Conservation (phyloP, 805 yeast species). For the Limtongia smithiae region DNA sequence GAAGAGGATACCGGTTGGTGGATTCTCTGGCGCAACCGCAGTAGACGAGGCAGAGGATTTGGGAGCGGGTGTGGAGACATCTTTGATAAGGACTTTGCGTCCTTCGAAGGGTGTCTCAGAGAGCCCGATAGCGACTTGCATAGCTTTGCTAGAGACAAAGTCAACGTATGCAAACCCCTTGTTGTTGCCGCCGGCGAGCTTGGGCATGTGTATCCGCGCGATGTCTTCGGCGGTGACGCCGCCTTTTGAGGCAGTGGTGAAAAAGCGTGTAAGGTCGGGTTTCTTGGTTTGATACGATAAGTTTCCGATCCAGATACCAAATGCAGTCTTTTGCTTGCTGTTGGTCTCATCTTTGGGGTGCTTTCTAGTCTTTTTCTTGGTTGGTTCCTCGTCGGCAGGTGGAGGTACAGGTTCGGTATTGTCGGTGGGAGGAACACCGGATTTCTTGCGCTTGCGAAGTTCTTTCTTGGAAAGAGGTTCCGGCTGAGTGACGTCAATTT, state of each 20-base stretch:
- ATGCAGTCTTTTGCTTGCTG: conserved; percentile 44
- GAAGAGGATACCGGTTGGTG: conserved; percentile 82
- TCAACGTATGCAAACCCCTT: conserved; percentile 81
- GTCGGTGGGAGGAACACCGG: background rate
- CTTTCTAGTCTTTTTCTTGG: conserved; percentile 34
- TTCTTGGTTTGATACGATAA: conserved; percentile 76
- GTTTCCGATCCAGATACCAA: conserved; percentile 94
- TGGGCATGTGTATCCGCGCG: conserved; percentile 76
- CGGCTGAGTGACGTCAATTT: conserved; percentile 49
- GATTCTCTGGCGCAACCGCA: conserved; percentile 40
- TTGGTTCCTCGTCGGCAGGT: conserved; percentile 1
- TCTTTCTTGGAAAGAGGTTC: conserved; percentile 90
- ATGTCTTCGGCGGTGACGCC: conserved; percentile 57
- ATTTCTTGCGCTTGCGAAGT: conserved; percentile 65
- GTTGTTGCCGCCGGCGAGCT: conserved; percentile 54
- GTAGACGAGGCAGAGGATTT: conserved; percentile 54
- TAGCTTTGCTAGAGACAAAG: conserved; percentile 57
- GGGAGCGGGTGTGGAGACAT: conserved; percentile 46
- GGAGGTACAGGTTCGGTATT: background rate
- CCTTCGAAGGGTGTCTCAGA: conserved; percentile 76
- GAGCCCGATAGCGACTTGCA: conserved; percentile 58
- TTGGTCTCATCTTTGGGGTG: conserved; percentile 35
- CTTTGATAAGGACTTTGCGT: conserved; percentile 79
- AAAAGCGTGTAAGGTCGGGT: conserved; percentile 65
- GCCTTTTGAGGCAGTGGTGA: conserved; percentile 53